Percentiles rank a stretch among this genome's conserved stretches.
These are phyloP conservation scores for Coemansia asiatica DNA, from an alignment of 192 early-diverging fungal species.

Conservation along the genomic window DNA sequence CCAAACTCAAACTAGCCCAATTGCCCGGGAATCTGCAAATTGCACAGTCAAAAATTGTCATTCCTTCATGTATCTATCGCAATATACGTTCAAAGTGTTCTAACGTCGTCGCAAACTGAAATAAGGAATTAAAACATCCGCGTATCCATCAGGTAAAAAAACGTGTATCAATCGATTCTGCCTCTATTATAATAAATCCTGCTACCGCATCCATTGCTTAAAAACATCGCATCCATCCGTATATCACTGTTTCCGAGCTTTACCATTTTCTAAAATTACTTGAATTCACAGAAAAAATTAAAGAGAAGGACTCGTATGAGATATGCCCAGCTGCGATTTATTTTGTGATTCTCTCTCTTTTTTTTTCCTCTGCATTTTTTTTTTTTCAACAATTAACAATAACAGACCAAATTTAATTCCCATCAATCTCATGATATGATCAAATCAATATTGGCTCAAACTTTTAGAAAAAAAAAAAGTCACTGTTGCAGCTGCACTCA, in stretches of 20 bases:
- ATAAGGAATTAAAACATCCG: background rate
- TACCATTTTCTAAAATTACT: conserved; percentile 2
- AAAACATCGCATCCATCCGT: background rate
- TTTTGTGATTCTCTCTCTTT: background rate
- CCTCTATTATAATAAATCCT: background rate
- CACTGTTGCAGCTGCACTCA: too few relatives aligned
- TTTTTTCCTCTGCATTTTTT: background rate
- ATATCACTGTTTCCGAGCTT: background rate
- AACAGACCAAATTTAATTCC: too few relatives aligned
- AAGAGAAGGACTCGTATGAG: background rate
- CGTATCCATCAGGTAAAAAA: background rate
- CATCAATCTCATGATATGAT: too few relatives aligned
- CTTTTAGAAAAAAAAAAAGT: too few relatives aligned
- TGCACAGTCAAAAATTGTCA: too few relatives aligned
- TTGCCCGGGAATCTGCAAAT: too few relatives aligned
- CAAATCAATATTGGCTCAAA: too few relatives aligned
- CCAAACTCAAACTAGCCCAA: too few relatives aligned
- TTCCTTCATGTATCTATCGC: too few relatives aligned
- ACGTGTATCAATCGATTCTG: background rate
- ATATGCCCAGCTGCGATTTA: background rate
- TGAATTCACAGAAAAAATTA: conserved; percentile 2
- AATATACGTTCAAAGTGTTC: background rate
- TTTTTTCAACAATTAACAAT: too few relatives aligned
- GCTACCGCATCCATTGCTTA: background rate
- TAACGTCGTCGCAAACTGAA: background rate